These are phyloP conservation scores for Misopates orontium DNA, from an alignment of 257 asterid genomes.

Conservation along the genomic window DNA sequence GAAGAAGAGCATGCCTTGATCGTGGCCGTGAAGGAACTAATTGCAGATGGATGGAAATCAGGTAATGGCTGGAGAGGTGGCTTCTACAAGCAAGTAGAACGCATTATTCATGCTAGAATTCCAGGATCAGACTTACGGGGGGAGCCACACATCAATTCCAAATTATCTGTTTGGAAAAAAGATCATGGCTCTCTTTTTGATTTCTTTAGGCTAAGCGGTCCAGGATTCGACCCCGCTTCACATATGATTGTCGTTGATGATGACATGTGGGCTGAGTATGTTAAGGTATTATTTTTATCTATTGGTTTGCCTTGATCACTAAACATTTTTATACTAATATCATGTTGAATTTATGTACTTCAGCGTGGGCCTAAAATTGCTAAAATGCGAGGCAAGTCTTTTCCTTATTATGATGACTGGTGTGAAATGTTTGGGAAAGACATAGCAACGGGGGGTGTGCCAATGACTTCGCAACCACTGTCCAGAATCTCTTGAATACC, in stretches of 20 bases:
- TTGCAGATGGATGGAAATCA: too few species aligned
- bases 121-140: background rate
- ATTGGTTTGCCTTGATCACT: background rate
- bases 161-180: background rate
- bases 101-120: too few species aligned
- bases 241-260: background rate
- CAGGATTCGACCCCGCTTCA: background rate
- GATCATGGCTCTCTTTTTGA: background rate
- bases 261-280: background rate
- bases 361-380: background rate
- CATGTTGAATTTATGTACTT: background rate
- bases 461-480: background rate
- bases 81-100: too few species aligned
- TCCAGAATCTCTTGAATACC: too few species aligned
- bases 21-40: too few species aligned
- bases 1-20: too few species aligned
- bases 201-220: background rate
- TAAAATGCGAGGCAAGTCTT: background rate
- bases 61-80: too few species aligned
- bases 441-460: constrained; percentile 4
- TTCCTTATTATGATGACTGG: constrained; percentile 12
- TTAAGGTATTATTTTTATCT: background rate
- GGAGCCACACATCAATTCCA: too few species aligned
- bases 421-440: constrained; percentile 11
- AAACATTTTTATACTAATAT: background rate